Conservation (phyloP, 257 asterid species). For the Capsicum chinense region DNA sequence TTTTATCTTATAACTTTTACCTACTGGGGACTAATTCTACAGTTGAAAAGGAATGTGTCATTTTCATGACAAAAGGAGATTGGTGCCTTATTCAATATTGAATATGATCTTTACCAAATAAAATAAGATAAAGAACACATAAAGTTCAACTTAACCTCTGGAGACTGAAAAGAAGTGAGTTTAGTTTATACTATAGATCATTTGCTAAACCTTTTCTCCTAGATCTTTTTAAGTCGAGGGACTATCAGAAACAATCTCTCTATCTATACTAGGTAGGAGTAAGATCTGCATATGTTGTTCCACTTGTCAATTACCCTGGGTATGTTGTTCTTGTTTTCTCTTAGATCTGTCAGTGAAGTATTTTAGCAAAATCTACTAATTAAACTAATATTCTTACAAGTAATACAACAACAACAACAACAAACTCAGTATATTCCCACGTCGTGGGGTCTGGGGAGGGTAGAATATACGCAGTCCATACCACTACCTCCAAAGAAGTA, state of each 20-base stretch:
- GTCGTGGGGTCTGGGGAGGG: no score
- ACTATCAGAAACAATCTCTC: no score
- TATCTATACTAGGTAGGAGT: neutral
- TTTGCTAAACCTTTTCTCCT: neutral
- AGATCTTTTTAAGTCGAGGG: neutral
- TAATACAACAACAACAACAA: no score
- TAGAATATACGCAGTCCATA: no score
- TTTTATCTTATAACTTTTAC: neutral
- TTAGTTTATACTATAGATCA: no score
- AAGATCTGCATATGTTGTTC: neutral
- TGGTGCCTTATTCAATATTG: neutral
- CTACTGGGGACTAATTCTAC: constrained; percentile 16
- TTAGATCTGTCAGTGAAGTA: neutral
- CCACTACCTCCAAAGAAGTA: no score
- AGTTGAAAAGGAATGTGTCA: neutral
- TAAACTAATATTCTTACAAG: neutral
- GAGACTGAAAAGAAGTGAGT: neutral
- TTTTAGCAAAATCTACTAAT: neutral
- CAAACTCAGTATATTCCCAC: no score
- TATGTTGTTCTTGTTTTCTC: neutral
- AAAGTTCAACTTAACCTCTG: neutral
- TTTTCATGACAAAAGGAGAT: neutral
- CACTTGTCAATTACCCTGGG: no score
- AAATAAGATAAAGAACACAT: neutral
- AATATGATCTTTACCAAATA: neutral